Evolutionary conservation across 1,284 basidiomycete genomes (phyloP), one percentile per base, ranked within the genome.

Genomic region (Boletus smithii): DNA sequence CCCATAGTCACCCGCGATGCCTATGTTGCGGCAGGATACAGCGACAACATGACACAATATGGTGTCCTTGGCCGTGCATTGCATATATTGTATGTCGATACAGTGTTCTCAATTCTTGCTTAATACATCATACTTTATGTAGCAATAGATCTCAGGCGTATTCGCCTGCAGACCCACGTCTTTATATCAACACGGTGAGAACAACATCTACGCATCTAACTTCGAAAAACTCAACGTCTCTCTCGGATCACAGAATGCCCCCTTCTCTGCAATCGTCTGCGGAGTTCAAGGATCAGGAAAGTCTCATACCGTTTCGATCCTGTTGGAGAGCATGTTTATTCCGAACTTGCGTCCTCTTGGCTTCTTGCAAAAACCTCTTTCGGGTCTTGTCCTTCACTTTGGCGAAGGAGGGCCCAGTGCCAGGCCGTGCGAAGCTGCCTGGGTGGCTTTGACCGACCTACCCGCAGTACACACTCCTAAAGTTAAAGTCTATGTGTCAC

Each of bases 211-310:
- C n/a, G n/a, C 11, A 2, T 27, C 32, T 36, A 8, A 36, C 22
- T 18, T 36, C 10, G 3, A 34, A 20, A 38, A 20, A 13, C 16
- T 51, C 38, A 46, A 11, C 22, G 3, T 51, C 20, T 44, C 16
- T n/a, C n/a, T 16, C 32, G 29, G 14, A 18, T 46, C 3, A 38
- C 45, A 81, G 80, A 81, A 81, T 55, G 71, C 80, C 0, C 80
- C 81, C 0, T 78, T 81, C 50, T 81, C 80, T 1, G 76, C 76
- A 0, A 56, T 79, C 16, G 73, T 83, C 5, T 83, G 81, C 36
- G 80, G 80, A 0, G 81, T 83, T 0, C 81, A 83, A 64, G 81
- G 84, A 0, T 81, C 83, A 0, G 84, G 84, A 14, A 88, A 88
- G 57, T 85, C 82, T 0, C 85, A 87, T 42, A 85, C 81, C 0